A percentile compares a stretch with the other conserved stretches of the same genome.
These are phyloP conservation scores for Primulina eburnea DNA, from an alignment of 257 asterid species.

Conservation along the genomic window DNA sequence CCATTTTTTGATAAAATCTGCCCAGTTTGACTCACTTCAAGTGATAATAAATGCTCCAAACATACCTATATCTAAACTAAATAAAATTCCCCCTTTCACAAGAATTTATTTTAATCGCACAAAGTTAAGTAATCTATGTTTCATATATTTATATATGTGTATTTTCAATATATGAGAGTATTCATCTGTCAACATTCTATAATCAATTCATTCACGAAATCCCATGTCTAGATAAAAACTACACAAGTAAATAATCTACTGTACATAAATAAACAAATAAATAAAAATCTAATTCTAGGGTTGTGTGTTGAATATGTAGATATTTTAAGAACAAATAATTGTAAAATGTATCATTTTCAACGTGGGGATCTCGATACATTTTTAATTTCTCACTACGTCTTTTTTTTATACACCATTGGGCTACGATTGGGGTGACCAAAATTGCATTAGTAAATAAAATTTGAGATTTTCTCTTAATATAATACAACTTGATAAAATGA, in stretches of 20 bases:
- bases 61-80: too few relatives aligned
- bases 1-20: neutral
- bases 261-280: neutral
- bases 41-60: neutral
- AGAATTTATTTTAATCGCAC: too few relatives aligned
- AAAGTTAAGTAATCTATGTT: too few relatives aligned
- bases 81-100: too few relatives aligned
- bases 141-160: too few relatives aligned
- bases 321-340: neutral
- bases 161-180: too few relatives aligned
- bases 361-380: neutral
- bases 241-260: neutral
- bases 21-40: neutral
- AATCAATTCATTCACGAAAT: neutral
- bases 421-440: too few relatives aligned
- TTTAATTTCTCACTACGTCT: neutral
- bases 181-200: too few relatives aligned
- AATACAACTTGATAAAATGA: too few relatives aligned
- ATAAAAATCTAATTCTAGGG: neutral
- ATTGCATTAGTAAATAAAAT: too few relatives aligned
- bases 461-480: too few relatives aligned
- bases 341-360: neutral
- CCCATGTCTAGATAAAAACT: neutral
- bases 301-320: neutral
- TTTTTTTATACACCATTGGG: too few relatives aligned